Evolutionary conservation across 768 basidiomycete genomes (phyloP).

Genomic region (Pleurotus sapidus): DNA sequence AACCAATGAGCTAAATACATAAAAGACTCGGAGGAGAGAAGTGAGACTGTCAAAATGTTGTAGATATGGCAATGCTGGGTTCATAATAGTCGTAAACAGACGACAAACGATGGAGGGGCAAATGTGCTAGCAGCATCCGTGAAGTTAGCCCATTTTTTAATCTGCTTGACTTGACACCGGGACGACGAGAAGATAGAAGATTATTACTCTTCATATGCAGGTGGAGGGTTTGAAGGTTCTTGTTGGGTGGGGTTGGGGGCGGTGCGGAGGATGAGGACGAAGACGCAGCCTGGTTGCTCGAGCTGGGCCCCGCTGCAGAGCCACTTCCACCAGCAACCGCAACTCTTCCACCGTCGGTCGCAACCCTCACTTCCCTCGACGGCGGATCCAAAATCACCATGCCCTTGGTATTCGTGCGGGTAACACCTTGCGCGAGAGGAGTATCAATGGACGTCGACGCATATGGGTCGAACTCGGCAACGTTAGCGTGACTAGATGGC

Average conservation of each 20-base stretch:
- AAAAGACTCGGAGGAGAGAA: too few species aligned
- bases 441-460: conserved; percentile 2
- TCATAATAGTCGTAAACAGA: too few species aligned
- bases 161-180: too few species aligned
- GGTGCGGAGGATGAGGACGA: neutral
- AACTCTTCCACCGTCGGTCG: conserved; percentile 2
- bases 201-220: conserved; percentile 5
- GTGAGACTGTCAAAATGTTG: too few species aligned
- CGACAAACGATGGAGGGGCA: too few species aligned
- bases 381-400: conserved; percentile 7
- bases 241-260: neutral
- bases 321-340: neutral
- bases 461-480: conserved; percentile 5
- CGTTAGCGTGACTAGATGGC: neutral
- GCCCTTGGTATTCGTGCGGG: conserved; percentile 3
- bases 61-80: too few species aligned
- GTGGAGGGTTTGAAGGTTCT: neutral
- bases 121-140: too few species aligned
- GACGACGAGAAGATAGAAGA: too few species aligned
- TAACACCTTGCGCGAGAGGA: conserved; percentile 4
- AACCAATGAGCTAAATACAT: too few species aligned
- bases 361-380: conserved; percentile 6
- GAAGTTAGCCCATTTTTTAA: too few species aligned
- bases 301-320: neutral
- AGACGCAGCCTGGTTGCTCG: neutral